Conservation (phyloP, 1,284 basidiomycete species). For the Ganoderma lucidum region DNA sequence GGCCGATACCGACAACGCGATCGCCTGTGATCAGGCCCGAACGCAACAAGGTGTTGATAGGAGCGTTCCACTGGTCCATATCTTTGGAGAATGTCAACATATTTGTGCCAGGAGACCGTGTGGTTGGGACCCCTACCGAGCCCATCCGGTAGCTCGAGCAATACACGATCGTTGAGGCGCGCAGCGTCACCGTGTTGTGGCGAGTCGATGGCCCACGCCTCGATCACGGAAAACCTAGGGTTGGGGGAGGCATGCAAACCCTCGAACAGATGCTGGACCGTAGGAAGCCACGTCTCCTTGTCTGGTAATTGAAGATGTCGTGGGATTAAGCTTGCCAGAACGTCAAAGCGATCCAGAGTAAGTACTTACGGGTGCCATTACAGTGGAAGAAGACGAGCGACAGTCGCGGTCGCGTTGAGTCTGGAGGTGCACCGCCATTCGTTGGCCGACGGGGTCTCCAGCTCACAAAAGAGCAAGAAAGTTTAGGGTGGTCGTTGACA, state of each 20-base stretch:
- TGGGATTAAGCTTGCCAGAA: neutral
- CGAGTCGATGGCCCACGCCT: constrained; percentile 21
- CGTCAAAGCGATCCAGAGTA: neutral
- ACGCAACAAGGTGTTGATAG: constrained; percentile 5
- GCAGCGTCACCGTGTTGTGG: constrained; percentile 22
- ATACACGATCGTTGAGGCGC: constrained; percentile 5
- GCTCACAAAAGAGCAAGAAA: neutral
- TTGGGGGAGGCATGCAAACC: neutral
- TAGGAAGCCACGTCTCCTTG: constrained; percentile 1
- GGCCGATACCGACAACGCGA: constrained; percentile 19
- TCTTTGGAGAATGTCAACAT: neutral
- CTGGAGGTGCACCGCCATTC: neutral
- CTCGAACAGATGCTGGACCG: neutral
- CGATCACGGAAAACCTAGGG: constrained; percentile 9
- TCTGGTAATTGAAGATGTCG: neutral
- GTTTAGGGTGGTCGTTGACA: neutral
- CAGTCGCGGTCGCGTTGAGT: neutral
- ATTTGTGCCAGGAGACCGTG: neutral
- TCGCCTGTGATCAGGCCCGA: constrained; percentile 19
- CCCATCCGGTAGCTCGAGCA: constrained; percentile 1
- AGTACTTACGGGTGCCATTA: constrained; percentile 1
- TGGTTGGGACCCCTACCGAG: neutral
- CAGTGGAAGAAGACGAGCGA: constrained; percentile 1
- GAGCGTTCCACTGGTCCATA: constrained; percentile 2
- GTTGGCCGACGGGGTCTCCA: neutral